Base-by-base conservation (phyloP, 805 yeast genomes). In the Lipomyces sp. region DNA sequence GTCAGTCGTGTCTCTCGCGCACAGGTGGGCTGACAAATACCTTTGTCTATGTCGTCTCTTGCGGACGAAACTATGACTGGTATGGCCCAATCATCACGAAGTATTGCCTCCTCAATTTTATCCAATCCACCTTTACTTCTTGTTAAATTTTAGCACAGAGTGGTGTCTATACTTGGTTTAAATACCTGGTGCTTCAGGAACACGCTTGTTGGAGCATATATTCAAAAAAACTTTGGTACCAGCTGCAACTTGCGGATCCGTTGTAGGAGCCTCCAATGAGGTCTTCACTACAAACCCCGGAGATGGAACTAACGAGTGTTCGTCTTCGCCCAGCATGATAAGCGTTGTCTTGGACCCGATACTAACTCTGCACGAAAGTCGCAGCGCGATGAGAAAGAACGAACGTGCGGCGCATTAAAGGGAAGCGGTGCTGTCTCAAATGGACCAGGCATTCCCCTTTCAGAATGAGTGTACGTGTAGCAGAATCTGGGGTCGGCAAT, bases 241-340 rank as follows among this genome's bases (percentile, higher is more conserved):
- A 71, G 68, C 42, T 45, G 34, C 24, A 74, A 65, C 59, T 68
- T 61, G 30, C 72, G 75, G 64, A 74, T 75, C 68, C 69, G 67
- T 72, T 73, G 32, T 63, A 2, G 80, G 77, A 18, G 79, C 78
- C 30, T 82, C 76, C 1, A 88, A 77, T 63, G 81, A 79, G 0
- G 93, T 83, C 75, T 91, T 91, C 48, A 90, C 82, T 30, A 90
- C 97, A 77, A 90, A 90, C 3, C 86, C 89, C 0, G 95, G 88
- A 18, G 74, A 78, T 0, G 97, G 96, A 8, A 77, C 71, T 3
- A 82, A 72, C 35, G 64, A 64, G 0, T 79, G 67, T 8, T 77
- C 74, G 13, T 60, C 67, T 58, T 58, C 37, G 53, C n/a, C n/a
- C 48, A 15, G 18, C 48, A 42, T 42, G 24, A 24, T 42, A 24